Evolutionary conservation across 352 stramenopile genomes (phyloP), one percentile per base, ranked within the genome.

Genomic region (Lagenidium sp.): DNA sequence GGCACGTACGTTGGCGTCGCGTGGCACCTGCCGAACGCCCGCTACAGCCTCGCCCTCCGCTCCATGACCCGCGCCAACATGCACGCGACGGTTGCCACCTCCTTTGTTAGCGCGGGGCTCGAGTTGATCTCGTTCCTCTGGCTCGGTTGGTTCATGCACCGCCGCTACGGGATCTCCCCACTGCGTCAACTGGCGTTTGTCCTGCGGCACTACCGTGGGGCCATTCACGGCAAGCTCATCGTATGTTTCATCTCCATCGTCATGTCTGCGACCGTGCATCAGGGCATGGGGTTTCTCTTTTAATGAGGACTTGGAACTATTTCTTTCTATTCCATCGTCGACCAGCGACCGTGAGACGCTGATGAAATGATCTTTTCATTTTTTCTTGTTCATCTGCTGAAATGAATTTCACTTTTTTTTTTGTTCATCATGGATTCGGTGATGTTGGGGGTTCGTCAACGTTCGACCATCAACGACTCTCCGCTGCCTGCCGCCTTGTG

Each of bases 211-310:
- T 54, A 54, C 39, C 42, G 38, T 30, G 43, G 36, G 47, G 43
- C 47, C 20, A 44, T 54, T 29, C 47, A 54, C 20, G 47, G 47
- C 39, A 54, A 54, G 13, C 1, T 54, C 29, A 11, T 54, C 2
- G n/a, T 18, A 7, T 36, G 47, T 34, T 16, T 47, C 4, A 16
- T 54, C 21, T 23, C 47, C 13, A 20, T 54, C 6, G 11, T 47
- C 21, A 54, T 48, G 24, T 25, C 47, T 25, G 39, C 47, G n/a
- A 42, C 39, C 6, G 7, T 20, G 1, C 47, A 54, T 31, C 47
- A 54, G 18, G 47, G 47, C 16, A 53, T 32, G 28, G n/a, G n/a
- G n/a, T n/a, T n/a, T n/a, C n/a, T n/a, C n/a, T n/a, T n/a, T n/a
- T n/a, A n/a, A n/a, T n/a, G n/a, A n/a, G n/a, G n/a, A n/a, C n/a